phyloP scores from a whole-genome alignment of 768 basidiomycete species.

The Phylloporus sp. region DNA sequence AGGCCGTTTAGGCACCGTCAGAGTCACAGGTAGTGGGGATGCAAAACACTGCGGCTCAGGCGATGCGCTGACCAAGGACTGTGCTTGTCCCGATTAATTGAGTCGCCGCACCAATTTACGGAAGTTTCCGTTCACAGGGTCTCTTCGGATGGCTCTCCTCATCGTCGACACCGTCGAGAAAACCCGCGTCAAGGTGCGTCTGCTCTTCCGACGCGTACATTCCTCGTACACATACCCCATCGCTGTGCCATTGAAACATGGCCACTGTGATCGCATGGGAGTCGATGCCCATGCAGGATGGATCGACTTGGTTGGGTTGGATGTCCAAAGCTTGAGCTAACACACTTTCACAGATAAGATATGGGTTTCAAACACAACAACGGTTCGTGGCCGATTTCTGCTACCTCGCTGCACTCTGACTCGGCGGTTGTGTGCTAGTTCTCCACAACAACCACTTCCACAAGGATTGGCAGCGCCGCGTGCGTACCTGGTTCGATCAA shows the following conservation, averaged over 20 bases:
- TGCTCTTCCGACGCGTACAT: not conserved
- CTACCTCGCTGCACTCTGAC: slow-evolving; percentile 19
- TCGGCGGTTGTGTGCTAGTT: slow-evolving; percentile 41
- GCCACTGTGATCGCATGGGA: not conserved
- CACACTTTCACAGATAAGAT: slow-evolving; percentile 23
- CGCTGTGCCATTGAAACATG: not conserved
- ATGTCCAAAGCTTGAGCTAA: slow-evolving; percentile 21
- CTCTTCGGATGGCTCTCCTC: slow-evolving; percentile 9
- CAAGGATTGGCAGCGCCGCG: slow-evolving; percentile 98
- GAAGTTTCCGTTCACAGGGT: slow-evolving; percentile 22
- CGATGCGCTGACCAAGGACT: not conserved
- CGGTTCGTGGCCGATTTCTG: slow-evolving; percentile 28
- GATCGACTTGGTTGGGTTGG: slow-evolving; percentile 18
- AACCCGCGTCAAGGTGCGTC: slow-evolving; percentile 32
- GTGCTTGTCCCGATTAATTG: slow-evolving; percentile 10
- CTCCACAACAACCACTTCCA: slow-evolving; percentile 93
- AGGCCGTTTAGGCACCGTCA: not conserved
- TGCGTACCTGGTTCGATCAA: slow-evolving; percentile 99
- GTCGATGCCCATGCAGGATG: slow-evolving; percentile 10
- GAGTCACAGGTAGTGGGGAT: not conserved
- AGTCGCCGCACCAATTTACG: slow-evolving; percentile 30
- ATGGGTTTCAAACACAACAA: slow-evolving; percentile 38
- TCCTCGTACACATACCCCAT: not conserved
- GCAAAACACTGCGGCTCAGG: not conserved
- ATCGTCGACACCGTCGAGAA: slow-evolving; percentile 28